Evolutionary conservation across 2,329 filamentous ascomycete species (phyloP).

Genomic region (Shiraia bambusicola): DNA sequence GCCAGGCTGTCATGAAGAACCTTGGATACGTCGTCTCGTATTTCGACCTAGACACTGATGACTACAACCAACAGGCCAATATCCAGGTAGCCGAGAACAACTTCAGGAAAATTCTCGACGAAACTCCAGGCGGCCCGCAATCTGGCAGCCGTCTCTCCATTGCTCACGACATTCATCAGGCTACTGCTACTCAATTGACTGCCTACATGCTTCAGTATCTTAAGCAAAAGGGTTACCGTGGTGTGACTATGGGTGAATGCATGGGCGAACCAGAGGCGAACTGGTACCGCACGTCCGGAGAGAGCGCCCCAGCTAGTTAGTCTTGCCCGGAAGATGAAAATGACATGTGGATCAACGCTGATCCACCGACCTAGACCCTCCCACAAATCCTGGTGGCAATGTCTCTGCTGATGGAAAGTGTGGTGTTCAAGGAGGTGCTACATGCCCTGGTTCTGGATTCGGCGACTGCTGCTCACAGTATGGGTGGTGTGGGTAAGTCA

Average conservation of each 20-base stretch:
- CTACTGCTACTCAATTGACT: slow-evolving; percentile 48
- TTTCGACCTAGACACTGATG: slow-evolving; percentile 60
- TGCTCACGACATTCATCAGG: slow-evolving; percentile 53
- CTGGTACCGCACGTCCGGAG: slow-evolving; percentile 51
- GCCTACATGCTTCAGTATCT: slow-evolving; percentile 47
- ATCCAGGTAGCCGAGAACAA: slow-evolving; percentile 41
- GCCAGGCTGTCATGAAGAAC: slow-evolving; percentile 41
- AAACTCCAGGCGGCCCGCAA: slow-evolving; percentile 19
- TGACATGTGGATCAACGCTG: too few relatives aligned
- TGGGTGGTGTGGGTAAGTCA: slow-evolving; percentile 42
- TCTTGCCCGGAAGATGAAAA: too few relatives aligned
- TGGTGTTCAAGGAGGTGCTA: slow-evolving; percentile 23
- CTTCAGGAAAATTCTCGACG: slow-evolving; percentile 42
- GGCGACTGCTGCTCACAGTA: slow-evolving; percentile 50
- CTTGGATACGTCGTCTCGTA: slow-evolving; percentile 63
- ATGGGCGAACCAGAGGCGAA: slow-evolving; percentile 50
- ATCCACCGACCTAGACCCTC: slow-evolving; percentile 11
- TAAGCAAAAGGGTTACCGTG: slow-evolving; percentile 45
- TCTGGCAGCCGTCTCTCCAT: slow-evolving; percentile 53
- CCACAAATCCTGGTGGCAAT: slow-evolving; percentile 14
- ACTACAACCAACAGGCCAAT: slow-evolving; percentile 39
- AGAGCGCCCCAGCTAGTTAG: slow-evolving; percentile 16
- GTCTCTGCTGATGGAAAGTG: slow-evolving; percentile 25
- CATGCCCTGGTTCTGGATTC: slow-evolving; percentile 28
- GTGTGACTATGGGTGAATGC: slow-evolving; percentile 53